Evolutionary conservation across 2,329 filamentous ascomycete genomes (phyloP).

Genomic region (Berkeleyomyces rouxiae): DNA sequence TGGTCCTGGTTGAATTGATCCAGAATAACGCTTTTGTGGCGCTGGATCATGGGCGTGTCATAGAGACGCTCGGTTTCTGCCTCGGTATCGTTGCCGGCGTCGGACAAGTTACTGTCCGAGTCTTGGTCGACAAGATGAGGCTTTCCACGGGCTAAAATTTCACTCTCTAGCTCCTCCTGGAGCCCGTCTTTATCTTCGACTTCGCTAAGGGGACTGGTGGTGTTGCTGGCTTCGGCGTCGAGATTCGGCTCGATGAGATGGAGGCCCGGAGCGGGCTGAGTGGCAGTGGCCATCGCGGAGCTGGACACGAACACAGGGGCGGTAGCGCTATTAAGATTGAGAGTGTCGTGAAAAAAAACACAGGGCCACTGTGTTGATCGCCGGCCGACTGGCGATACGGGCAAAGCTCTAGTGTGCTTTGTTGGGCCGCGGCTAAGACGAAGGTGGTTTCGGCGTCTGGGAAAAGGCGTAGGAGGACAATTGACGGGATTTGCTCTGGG

Average conservation of each 20-base stretch:
- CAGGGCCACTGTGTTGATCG: background rate
- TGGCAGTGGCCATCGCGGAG: conserved; percentile 34
- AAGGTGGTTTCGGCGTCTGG: background rate
- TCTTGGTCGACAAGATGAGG: conserved; percentile 19
- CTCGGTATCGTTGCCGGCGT: conserved; percentile 52
- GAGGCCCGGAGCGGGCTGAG: conserved; percentile 32
- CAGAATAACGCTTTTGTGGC: conserved; percentile 45
- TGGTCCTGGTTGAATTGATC: conserved; percentile 37
- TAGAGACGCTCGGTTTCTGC: conserved; percentile 90
- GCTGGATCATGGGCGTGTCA: conserved; percentile 58
- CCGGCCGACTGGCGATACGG: background rate
- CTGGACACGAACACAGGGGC: conserved; percentile 14
- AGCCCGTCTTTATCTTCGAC: conserved; percentile 66
- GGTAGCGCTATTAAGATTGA: conserved; percentile 12
- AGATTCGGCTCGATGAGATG: conserved; percentile 29
- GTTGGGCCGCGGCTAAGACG: background rate
- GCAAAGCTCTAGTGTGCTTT: background rate
- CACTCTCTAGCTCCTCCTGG: conserved; percentile 48
- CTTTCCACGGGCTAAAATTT: conserved; percentile 27
- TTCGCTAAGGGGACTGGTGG: conserved; percentile 85
- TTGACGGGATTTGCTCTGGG: background rate
- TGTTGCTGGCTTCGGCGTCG: conserved; percentile 47
- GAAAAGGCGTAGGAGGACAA: background rate
- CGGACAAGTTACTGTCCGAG: conserved; percentile 37
- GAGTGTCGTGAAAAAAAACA: conserved; percentile 5